Conservation (phyloP, 2,329 filamentous ascomycete species). For the Fusarium nanum region DNA sequence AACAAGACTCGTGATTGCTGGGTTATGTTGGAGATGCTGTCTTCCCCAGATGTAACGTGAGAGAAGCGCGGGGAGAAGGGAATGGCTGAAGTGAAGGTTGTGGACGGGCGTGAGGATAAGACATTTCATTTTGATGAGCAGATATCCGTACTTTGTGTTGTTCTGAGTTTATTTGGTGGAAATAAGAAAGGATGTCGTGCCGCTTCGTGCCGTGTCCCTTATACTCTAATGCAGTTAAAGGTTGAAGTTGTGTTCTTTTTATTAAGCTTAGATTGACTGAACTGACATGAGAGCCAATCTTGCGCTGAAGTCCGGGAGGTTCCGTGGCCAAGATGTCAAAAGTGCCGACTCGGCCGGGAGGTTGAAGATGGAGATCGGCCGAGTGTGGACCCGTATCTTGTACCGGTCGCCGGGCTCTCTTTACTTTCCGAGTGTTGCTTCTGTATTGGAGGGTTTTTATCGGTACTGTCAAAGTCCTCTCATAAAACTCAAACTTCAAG, state of each 20-base stretch:
- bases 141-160: neutral
- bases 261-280: slow-evolving; percentile 2
- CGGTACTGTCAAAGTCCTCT: neutral
- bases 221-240: neutral
- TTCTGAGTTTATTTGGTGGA: neutral
- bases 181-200: slow-evolving; percentile 8
- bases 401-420: neutral
- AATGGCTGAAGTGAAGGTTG: neutral
- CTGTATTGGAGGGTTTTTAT: neutral
- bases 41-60: slow-evolving; percentile 9
- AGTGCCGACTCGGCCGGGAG: neutral
- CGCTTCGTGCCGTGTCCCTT: neutral
- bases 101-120: slow-evolving; percentile 25
- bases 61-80: slow-evolving; percentile 1
- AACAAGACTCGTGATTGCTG: slow-evolving; percentile 5
- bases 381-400: neutral
- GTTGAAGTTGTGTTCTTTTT: neutral
- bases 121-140: neutral
- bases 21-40: neutral
- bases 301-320: neutral
- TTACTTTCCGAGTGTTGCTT: neutral
- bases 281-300: neutral
- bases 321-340: neutral
- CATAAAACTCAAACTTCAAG: neutral
- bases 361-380: neutral